These are phyloP conservation scores for Globisporangium ultimum DNA, from an alignment of 352 stramenopile genomes.

Conservation along the genomic window DNA sequence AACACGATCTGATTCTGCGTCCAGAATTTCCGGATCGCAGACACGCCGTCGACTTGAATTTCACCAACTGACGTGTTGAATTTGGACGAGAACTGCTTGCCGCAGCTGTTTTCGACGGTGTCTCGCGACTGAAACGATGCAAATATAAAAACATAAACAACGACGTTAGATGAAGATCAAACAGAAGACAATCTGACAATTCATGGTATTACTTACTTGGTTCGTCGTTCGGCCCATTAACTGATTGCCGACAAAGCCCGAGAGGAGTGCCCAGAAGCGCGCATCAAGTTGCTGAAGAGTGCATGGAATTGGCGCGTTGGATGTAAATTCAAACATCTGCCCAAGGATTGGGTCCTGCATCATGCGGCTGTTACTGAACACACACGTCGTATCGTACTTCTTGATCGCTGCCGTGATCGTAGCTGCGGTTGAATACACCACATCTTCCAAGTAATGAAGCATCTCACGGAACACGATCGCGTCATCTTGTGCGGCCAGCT, in stretches of 20 bases:
- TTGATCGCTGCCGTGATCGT: background rate
- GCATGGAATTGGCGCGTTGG: slow-evolving; percentile 3
- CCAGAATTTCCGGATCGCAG: slow-evolving; percentile 1
- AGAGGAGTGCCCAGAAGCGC: slow-evolving; percentile 1
- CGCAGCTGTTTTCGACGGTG: background rate
- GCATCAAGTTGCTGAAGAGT: background rate
- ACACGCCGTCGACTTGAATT: background rate
- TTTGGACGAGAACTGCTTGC: background rate
- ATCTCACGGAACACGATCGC: background rate
- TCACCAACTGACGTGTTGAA: background rate
- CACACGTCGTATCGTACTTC: background rate
- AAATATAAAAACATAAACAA: background rate
- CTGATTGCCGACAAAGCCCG: background rate
- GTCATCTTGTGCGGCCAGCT: background rate
- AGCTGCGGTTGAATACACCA: background rate
- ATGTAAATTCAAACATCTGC: slow-evolving; percentile 7
- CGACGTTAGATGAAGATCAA: no score
- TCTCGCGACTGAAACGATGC: background rate
- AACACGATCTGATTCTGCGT: background rate
- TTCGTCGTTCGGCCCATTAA: background rate
- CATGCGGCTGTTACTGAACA: slow-evolving; percentile 4
- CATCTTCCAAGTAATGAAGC: slow-evolving; percentile 1
- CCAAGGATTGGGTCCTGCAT: slow-evolving; percentile 2
- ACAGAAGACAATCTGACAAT: background rate
- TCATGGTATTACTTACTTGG: background rate